Evolutionary conservation across 495 filamentous ascomycete genomes (phyloP), one percentile per base, ranked within the genome.

Genomic region (Penicillium bovifimosum): DNA sequence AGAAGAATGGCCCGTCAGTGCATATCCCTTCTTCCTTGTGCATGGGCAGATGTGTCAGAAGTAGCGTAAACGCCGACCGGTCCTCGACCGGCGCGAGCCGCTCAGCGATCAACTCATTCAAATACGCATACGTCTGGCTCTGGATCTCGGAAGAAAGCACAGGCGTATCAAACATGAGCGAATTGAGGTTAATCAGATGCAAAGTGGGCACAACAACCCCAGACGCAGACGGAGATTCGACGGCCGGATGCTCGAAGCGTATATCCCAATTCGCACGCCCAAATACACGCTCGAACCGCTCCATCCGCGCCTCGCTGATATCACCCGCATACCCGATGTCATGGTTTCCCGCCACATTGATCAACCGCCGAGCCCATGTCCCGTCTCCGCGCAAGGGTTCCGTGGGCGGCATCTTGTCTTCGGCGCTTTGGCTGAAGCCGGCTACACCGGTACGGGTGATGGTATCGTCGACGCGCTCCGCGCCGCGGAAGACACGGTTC

Each of bases 321-420:
- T 98, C 93, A 0, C 93, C 93, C 0, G 92, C 88, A 61, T 98
- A 98, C 26, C 93, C 93, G 47, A 97, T 83, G 66, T 98, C 93
- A 60, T 98, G 93, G 64, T 98, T 98, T 0, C 93, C 93, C 0
- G 85, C 88, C 9, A 96, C 77, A 55, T 93, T 91, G 63, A 97
- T 92, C 50, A 97, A 71, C 48, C 87, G 80, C 26, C 76, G 74
- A 11, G 77, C 71, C 93, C 93, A 98, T 1, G 68, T 61, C 7
- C 70, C 66, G 41, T 84, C 76, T 1, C 65, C 60, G 0, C 80
- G 70, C 14, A 84, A 77, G 17, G 67, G 61, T 24, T 83, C 67
- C 10, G 76, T 65, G 3, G 53, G 42, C 8, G 34, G 18, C 36
- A 76, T 69, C 9, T 74, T 70, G 40, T 70, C 70, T 7, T 73